Percentiles rank a stretch among this genome's conserved stretches.
Evolutionary conservation across 2,329 filamentous ascomycete species (phyloP).

Genomic region (Mollisia scopiformis): DNA sequence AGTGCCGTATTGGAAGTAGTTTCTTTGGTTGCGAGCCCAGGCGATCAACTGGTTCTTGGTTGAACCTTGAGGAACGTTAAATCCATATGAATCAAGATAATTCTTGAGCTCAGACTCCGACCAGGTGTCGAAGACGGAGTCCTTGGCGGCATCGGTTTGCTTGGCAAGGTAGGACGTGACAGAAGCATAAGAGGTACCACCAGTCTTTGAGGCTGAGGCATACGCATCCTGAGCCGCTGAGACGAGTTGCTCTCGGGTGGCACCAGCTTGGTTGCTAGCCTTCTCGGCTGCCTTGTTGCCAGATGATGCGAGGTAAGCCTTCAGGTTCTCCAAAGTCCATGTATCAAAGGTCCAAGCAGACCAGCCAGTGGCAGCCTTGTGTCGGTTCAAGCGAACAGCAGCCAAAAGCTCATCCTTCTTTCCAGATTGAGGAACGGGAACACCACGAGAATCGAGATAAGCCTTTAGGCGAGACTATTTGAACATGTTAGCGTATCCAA

Average conservation of each 20-base stretch:
- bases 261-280: constrained; percentile 62
- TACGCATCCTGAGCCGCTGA: constrained; percentile 66
- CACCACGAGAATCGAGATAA: constrained; percentile 75
- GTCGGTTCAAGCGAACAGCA: constrained; percentile 71
- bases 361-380: constrained; percentile 70
- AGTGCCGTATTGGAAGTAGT: constrained; percentile 78
- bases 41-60: constrained; percentile 67
- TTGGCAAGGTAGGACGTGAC: constrained; percentile 71
- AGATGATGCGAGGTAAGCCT: constrained; percentile 54
- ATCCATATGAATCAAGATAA: constrained; percentile 79
- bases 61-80: constrained; percentile 44
- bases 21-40: constrained; percentile 71
- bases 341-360: constrained; percentile 82
- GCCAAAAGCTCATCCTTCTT: constrained; percentile 76
- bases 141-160: constrained; percentile 67
- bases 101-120: constrained; percentile 69
- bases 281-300: constrained; percentile 60
- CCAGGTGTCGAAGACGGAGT: constrained; percentile 73
- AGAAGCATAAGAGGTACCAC: constrained; percentile 63
- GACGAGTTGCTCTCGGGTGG: constrained; percentile 73
- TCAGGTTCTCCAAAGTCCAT: constrained; percentile 71
- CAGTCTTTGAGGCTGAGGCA: constrained; percentile 58
- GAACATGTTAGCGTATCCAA: constrained; percentile 9
- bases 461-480: constrained; percentile 66
- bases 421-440: constrained; percentile 72